These are phyloP conservation scores for Thelonectria blattea DNA, from an alignment of 2,329 filamentous ascomycete genomes.

Conservation along the genomic window DNA sequence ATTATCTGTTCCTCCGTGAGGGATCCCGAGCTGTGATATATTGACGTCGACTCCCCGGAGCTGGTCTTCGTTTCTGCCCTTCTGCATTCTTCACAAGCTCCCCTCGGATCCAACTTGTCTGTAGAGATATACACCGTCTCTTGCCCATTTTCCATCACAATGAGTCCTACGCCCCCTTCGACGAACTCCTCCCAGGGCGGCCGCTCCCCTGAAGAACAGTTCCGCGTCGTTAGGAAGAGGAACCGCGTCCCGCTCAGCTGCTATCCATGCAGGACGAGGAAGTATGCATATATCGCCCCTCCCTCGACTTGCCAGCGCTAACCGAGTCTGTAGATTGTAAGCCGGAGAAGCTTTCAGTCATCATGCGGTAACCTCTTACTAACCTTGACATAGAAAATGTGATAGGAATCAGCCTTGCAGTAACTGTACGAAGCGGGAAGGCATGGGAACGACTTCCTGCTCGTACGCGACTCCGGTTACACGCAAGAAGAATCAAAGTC, in stretches of 20 bases:
- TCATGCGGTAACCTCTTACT: constrained; percentile 18
- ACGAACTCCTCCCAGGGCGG: constrained; percentile 77
- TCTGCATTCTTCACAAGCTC: constrained; percentile 16
- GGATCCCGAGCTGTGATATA: constrained; percentile 32
- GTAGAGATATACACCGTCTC: constrained; percentile 31
- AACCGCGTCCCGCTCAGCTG: constrained; percentile 93
- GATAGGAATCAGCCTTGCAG: constrained; percentile 90
- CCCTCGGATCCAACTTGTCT: constrained; percentile 28
- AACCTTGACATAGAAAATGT: constrained; percentile 74
- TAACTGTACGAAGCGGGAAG: constrained; percentile 91
- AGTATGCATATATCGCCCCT: constrained; percentile 62
- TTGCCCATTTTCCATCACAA: constrained; percentile 45
- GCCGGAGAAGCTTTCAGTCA: constrained; percentile 13
- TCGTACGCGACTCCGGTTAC: constrained; percentile 76
- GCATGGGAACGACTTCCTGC: constrained; percentile 80
- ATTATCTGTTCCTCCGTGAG: constrained; percentile 2
- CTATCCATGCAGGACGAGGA: constrained; percentile 87
- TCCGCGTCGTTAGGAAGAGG: constrained; percentile 86
- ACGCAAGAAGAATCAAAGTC: constrained; percentile 76
- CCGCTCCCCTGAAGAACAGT: constrained; percentile 85
- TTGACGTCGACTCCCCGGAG: constrained; percentile 32
- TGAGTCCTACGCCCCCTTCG: constrained; percentile 80
- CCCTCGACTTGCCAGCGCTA: constrained; percentile 35
- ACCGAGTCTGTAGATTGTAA: constrained; percentile 47
- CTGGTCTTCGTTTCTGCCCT: constrained; percentile 24